A percentile compares a stretch with the other conserved stretches of the same genome.
phyloP scores from a whole-genome alignment of 1,139 yeast species.

The Tardiomyces digboiensis region DNA sequence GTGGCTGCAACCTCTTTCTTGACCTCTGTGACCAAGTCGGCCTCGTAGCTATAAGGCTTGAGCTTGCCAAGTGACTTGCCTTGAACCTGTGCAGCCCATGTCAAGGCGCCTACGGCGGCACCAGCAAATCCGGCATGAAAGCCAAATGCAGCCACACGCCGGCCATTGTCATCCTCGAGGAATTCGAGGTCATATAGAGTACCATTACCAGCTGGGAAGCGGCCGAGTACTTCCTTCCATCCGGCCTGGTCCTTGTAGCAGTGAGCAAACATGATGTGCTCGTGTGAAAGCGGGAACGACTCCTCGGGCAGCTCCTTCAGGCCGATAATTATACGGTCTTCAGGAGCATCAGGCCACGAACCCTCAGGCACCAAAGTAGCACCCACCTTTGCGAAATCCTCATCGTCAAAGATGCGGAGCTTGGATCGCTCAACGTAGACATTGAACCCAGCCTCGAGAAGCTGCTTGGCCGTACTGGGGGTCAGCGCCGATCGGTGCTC shows the following conservation, averaged over 20 bases:
- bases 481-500: slow-evolving; percentile 98
- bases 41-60: slow-evolving; percentile 75
- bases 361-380: slow-evolving; percentile 87
- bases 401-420: slow-evolving; percentile 67
- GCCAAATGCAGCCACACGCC: slow-evolving; percentile 99
- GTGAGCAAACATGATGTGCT: slow-evolving; percentile 97
- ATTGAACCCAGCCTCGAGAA: slow-evolving; percentile 81
- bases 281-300: slow-evolving; percentile 85
- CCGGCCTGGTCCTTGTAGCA: slow-evolving; percentile 98
- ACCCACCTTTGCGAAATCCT: slow-evolving; percentile 72
- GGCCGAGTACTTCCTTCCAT: slow-evolving; percentile 81
- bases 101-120: slow-evolving; percentile 90
- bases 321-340: slow-evolving; percentile 82
- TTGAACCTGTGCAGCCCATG: slow-evolving; percentile 85
- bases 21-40: slow-evolving; percentile 60
- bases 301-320: slow-evolving; percentile 96
- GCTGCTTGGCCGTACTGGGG: slow-evolving; percentile 77
- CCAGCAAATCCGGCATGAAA: slow-evolving; percentile 99
- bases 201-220: slow-evolving; percentile 92
- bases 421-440: slow-evolving; percentile 80
- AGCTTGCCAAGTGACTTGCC: slow-evolving; percentile 48
- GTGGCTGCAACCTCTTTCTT: slow-evolving; percentile 52
- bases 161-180: slow-evolving; percentile 86
- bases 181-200: slow-evolving; percentile 88
- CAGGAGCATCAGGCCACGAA: slow-evolving; percentile 88